Evolutionary conservation across 1,139 yeast species (phyloP), one percentile per base, ranked within the genome.

Genomic region (Scheffersomyces stambukii): DNA sequence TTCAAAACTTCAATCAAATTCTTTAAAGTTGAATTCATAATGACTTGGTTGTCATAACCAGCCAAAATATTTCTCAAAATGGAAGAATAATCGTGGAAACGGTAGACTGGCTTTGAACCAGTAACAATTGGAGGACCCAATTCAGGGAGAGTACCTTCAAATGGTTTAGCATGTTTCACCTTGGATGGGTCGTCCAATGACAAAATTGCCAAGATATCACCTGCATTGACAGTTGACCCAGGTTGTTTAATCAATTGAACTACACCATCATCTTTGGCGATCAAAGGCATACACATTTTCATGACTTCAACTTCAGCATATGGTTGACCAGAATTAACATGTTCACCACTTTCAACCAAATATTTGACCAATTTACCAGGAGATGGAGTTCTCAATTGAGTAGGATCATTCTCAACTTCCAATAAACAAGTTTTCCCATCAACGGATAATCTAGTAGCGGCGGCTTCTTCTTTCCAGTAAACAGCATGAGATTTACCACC

Each of bases 261-360:
- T 37, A 76, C 69, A 70, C 99, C 99, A 50, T 84, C 81, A 58
- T 89, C 98, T 57, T 79, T 86, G 19, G 96, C 91, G 50, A 86
- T 69, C 50, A 89, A 70, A 29, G 94, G 94, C 93, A 84, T 84
- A 57, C 84, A 82, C 97, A 89, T 89, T 64, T 91, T 91, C 99
- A 91, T 91, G 45, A 91, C 98, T 66, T 91, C 99, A 35, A 91
- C 96, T 64, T 91, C 98, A 25, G 98, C 98, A 52, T 77, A 93
- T 25, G 96, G 79, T 63, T 91, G 95, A 37, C 98, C 98, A 37
- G 94, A 80, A 38, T 64, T 64, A 46, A 91, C 77, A 50, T 89
- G 97, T 43, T 91, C 98, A 43, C 98, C 98, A 48, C 83, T 83
- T 53, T 91, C 97, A 38, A 91, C 95, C 48, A 91, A 70, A 59